Conservation (phyloP, 176 grass and related monocot genomes). For the Musa schizocarpa region DNA sequence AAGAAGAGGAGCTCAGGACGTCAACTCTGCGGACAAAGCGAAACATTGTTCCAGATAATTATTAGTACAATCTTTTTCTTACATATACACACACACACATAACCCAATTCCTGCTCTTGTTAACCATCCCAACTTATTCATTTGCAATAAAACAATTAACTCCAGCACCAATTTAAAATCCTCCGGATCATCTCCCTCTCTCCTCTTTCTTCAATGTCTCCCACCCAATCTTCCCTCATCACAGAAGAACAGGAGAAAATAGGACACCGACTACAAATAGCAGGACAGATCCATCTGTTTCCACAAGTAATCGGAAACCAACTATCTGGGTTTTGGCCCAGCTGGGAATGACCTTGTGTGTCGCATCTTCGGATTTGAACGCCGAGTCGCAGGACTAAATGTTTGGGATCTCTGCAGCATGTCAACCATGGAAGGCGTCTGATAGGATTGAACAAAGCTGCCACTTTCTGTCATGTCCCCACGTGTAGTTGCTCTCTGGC, state of each 20-base stretch:
- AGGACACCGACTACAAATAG: not conserved
- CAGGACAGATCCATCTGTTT: not conserved
- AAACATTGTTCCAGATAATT: no score
- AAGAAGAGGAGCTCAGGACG: no score
- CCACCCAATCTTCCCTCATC: slow-evolving; percentile 22
- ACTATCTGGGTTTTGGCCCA: slow-evolving; percentile 51
- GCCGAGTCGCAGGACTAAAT: slow-evolving; percentile 28
- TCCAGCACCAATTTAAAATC: slow-evolving; percentile 34
- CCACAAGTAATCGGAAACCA: not conserved
- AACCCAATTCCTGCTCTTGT: not conserved
- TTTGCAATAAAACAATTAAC: slow-evolving; percentile 53
- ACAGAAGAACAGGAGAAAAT: not conserved
- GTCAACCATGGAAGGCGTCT: slow-evolving; percentile 76
- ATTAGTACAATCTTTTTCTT: no score
- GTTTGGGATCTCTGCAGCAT: slow-evolving; percentile 82
- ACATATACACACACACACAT: no score
- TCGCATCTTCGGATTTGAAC: slow-evolving; percentile 38
- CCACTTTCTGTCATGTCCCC: slow-evolving; percentile 55
- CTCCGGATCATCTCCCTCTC: not conserved
- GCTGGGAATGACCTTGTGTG: slow-evolving; percentile 73
- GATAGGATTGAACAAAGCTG: slow-evolving; percentile 68
- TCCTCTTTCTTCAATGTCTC: slow-evolving; percentile 6
- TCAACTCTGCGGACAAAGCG: no score
- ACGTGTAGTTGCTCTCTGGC: slow-evolving; percentile 67
- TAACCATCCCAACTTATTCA: slow-evolving; percentile 29